Percentiles rank a stretch among this genome's conserved stretches.
Conservation (phyloP, 768 basidiomycete genomes). For the Auricularia heimuer region DNA sequence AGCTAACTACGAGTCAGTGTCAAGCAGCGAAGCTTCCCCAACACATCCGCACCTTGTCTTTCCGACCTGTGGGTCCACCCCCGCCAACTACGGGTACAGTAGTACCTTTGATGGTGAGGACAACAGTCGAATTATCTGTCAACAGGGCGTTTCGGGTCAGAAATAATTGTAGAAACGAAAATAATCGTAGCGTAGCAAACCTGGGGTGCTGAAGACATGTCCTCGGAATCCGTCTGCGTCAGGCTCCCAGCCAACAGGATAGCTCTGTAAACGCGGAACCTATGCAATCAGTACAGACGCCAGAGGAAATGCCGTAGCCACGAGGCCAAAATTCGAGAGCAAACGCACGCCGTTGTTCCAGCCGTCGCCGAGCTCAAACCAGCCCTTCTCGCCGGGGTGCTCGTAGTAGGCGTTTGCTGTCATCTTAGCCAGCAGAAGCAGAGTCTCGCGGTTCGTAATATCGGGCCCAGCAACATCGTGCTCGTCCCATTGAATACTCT, state of each 20-base stretch:
- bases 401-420: conserved; percentile 83
- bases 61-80: conserved; percentile 75
- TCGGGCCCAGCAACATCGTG: conserved; percentile 67
- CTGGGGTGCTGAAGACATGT: conserved; percentile 70
- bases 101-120: conserved; percentile 90
- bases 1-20: conserved; percentile 18
- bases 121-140: conserved; percentile 68
- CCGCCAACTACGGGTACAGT: conserved; percentile 66
- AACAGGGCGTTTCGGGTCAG: neutral
- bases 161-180: neutral
- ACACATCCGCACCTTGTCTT: conserved; percentile 47
- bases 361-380: conserved; percentile 64
- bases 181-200: neutral
- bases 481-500: conserved; percentile 50
- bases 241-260: conserved; percentile 89
- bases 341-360: conserved; percentile 49
- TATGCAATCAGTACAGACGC: too few relatives aligned
- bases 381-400: conserved; percentile 45
- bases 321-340: neutral
- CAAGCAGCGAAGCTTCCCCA: too few relatives aligned
- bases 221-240: conserved; percentile 84
- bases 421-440: conserved; percentile 88
- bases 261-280: conserved; percentile 31
- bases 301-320: neutral
- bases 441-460: conserved; percentile 60